Conservation (phyloP, 1,139 yeast species). For the Yamadazyma atlantica region DNA sequence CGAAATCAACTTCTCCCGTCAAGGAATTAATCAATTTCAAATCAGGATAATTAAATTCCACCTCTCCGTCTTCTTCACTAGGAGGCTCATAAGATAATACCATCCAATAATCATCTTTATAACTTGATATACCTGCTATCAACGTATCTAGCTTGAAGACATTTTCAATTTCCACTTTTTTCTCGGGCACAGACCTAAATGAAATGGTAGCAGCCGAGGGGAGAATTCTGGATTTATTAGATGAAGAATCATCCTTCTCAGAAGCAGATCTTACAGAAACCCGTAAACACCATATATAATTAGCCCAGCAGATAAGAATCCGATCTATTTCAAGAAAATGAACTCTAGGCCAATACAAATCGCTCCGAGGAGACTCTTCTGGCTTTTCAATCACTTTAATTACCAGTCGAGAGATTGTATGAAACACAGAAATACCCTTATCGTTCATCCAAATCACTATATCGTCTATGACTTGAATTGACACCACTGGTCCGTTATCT, state of each 20-base stretch:
- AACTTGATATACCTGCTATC: conserved; percentile 77
- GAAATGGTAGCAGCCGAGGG: conserved; percentile 71
- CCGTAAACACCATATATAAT: conserved; percentile 71
- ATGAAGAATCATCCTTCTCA: conserved; percentile 17
- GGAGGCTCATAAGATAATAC: conserved; percentile 56
- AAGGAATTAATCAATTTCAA: conserved; percentile 62
- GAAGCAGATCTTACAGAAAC: conserved; percentile 31
- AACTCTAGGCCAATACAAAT: conserved; percentile 80
- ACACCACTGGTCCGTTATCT: conserved; percentile 71
- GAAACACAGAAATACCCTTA: conserved; percentile 65
- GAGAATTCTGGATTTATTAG: conserved; percentile 35
- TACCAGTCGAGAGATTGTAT: conserved; percentile 43
- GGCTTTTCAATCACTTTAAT: conserved; percentile 60
- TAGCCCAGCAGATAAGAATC: conserved; percentile 81
- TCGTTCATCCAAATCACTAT: conserved; percentile 85
- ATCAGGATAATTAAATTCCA: conserved; percentile 56
- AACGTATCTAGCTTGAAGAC: conserved; percentile 57
- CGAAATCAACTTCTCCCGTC: conserved; percentile 75
- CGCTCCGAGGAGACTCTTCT: conserved; percentile 65
- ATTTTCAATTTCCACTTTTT: conserved; percentile 56
- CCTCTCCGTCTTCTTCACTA: conserved; percentile 24
- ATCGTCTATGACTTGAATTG: conserved; percentile 59
- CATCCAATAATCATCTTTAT: conserved; percentile 64
- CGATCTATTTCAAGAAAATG: conserved; percentile 67
- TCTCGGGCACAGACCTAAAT: conserved; percentile 56